Evolutionary conservation across 495 filamentous ascomycete genomes (phyloP), one percentile per base, ranked within the genome.

Genomic region (Daldinia loculata): DNA sequence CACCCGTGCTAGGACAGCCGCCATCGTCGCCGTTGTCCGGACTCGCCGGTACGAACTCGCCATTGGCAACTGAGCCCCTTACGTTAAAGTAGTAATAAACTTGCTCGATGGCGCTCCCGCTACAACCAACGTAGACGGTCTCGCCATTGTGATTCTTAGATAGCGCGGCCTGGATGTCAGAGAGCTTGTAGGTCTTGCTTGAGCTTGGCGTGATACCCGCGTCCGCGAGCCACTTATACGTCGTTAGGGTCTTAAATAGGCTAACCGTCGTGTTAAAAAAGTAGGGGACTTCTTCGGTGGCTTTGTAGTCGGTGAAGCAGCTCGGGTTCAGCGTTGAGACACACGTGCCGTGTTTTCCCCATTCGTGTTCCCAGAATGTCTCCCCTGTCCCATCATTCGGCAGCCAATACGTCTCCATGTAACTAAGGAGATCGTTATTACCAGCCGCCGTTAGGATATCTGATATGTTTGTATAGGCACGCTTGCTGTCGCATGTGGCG

Each of bases 41-140:
- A 24, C 56, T 61, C 14, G 73, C 51, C 11, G 91, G 77, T 32
- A 91, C 81, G 77, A 94, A 95, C 36, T 85, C 76, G 15, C 92
- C 93, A 2, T 82, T 88, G 72, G 91, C 89, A 17, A 94, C 78
- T 41, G 84, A 87, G 26, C 93, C 93, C 38, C 84, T 82, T 14
- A 94, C 87, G 68, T 93, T 89, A 80, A 88, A 95, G 72, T 89
- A 86, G 76, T 95, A 95, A 87, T 90, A 94, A 22, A 92, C 85
- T 77, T 95, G 88, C 66, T 92, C 88, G 32, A 96, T 78, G 27
- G 65, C 64, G 32, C 81, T 75, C 26, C 80, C 80, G 17, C 78
- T 76, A 75, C 92, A 94, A 45, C 87, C 86, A 15, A 94, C 79
- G 12, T 87, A 87, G 26, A 92, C 90, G 3, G 81, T 77, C 19